Evolutionary conservation across 73 alveolate species (phyloP).

Genomic region (Paramecium primaurelia): DNA sequence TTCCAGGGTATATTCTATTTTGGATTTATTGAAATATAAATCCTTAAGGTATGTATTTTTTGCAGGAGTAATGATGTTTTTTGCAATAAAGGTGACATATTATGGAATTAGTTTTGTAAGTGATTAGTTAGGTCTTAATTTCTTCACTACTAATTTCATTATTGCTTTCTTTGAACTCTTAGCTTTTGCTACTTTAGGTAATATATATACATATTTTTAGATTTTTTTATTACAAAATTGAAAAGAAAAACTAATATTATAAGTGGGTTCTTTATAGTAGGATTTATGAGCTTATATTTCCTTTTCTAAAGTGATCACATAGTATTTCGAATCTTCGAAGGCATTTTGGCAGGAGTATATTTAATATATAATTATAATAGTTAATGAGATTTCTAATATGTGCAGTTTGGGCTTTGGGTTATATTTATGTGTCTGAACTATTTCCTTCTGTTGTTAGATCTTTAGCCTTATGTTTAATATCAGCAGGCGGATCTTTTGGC

Average conservation of each 20-base stretch:
- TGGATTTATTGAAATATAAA: constrained; percentile 36
- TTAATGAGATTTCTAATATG: not conserved
- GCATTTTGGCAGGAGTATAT: not conserved
- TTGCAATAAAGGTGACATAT: constrained; percentile 37
- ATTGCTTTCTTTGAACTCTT: constrained; percentile 34
- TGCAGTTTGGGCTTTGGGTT: not conserved
- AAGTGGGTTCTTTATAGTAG: constrained; percentile 8
- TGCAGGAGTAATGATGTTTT: constrained; percentile 33
- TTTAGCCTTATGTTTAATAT: constrained; percentile 44
- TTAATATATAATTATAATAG: not conserved
- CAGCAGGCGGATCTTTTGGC: constrained; percentile 57
- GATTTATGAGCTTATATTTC: constrained; percentile 26
- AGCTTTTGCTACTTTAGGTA: constrained; percentile 43
- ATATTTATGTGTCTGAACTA: not conserved
- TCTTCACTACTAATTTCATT: constrained; percentile 32
- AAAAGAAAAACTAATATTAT: constrained; percentile 19
- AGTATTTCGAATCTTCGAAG: not conserved
- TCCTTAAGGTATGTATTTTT: constrained; percentile 26
- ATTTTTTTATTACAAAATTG: constrained; percentile 20
- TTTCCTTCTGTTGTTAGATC: constrained; percentile 54
- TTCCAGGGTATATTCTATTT: constrained; percentile 8
- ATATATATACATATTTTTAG: not conserved
- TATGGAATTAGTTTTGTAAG: constrained; percentile 60
- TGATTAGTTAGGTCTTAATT: constrained; percentile 23
- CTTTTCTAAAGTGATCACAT: not conserved